Evolutionary conservation across 2,329 filamentous ascomycete genomes (phyloP), one percentile per base, ranked within the genome.

Genomic region (Allantophomopsis cytisporea): DNA sequence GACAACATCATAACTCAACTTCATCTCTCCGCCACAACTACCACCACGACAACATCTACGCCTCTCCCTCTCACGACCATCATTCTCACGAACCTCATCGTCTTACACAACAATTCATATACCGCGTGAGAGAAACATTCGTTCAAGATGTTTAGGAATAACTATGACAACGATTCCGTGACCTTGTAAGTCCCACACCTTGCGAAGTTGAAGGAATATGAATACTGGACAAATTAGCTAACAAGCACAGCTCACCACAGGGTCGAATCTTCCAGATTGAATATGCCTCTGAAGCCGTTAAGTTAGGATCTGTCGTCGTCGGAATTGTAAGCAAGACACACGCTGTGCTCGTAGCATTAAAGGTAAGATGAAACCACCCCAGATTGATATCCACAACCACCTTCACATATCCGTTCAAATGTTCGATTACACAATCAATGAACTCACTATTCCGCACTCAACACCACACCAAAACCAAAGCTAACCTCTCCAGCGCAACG

Each of bases 111-210:
- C 23, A 28, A 28, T 28, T 28, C 23, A 28, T 28, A 28, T 12
- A 5, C 23, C 23, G 23, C 23, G 7, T 28, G 23, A 28, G 23
- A 28, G 18, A 28, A 12, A 28, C 23, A 28, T 10, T 28, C 23
- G 37, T 53, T 49, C 73, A 79, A 57, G 57, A 96, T 98, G 91
- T 98, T 98, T 70, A 78, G 91, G 67, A 98, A 98, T 74, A 96
- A 96, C 68, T 98, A 98, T 74, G 91, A 98, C 71, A 98, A 98
- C 78, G 91, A 98, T 66, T 94, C 89, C 47, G 88, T 96, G 67
- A 98, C 91, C 67, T 98, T 96, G 87, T 94, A 73, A 66, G 80
- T 65, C 58, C 31, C 15, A 5, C n/a, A 15, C 18, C 28, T 28
- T 17, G 38, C 36, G 10, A 21, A 28, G 23, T 12, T 28, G 8